phyloP scores from a whole-genome alignment of 1,139 yeast species.

The Yamadazyma triangularis region DNA sequence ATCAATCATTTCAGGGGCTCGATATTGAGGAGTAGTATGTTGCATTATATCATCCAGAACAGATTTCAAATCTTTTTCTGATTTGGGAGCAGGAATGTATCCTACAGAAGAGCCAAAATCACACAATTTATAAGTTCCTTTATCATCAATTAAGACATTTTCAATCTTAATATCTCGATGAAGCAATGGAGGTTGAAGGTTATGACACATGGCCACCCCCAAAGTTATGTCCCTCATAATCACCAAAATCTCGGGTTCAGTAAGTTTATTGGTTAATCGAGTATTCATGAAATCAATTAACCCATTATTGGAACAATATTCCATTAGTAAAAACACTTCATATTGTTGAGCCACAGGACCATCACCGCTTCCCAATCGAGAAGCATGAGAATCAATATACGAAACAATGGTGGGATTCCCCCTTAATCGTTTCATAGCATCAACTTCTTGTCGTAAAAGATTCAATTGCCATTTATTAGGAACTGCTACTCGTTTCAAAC shows the following conservation, averaged over 20 bases:
- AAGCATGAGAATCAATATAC: constrained; percentile 92
- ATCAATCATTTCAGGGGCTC: constrained; percentile 97
- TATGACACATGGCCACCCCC: constrained; percentile 89
- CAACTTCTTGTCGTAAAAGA: constrained; percentile 72
- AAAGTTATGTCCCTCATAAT: constrained; percentile 80
- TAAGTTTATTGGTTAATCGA: constrained; percentile 73
- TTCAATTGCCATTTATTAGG: constrained; percentile 68
- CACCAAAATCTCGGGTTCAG: constrained; percentile 75
- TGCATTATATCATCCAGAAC: constrained; percentile 80
- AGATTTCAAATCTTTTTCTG: constrained; percentile 59
- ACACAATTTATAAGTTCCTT: constrained; percentile 74
- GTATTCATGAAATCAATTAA: constrained; percentile 92
- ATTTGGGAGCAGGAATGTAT: constrained; percentile 61
- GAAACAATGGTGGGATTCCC: constrained; percentile 79
- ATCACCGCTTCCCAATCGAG: constrained; percentile 40
- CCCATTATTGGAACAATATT: constrained; percentile 81
- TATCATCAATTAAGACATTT: constrained; percentile 76
- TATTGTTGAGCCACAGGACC: constrained; percentile 44
- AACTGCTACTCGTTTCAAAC: constrained; percentile 71
- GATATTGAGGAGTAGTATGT: constrained; percentile 96
- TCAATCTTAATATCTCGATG: constrained; percentile 93
- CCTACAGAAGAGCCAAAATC: constrained; percentile 87
- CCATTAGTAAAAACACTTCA: constrained; percentile 92
- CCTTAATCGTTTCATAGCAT: constrained; percentile 74
- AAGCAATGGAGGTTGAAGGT: constrained; percentile 70